Evolutionary conservation across 225 moss, liverwort and hornwort species (phyloP).

Genomic region (Neckera pumila): DNA sequence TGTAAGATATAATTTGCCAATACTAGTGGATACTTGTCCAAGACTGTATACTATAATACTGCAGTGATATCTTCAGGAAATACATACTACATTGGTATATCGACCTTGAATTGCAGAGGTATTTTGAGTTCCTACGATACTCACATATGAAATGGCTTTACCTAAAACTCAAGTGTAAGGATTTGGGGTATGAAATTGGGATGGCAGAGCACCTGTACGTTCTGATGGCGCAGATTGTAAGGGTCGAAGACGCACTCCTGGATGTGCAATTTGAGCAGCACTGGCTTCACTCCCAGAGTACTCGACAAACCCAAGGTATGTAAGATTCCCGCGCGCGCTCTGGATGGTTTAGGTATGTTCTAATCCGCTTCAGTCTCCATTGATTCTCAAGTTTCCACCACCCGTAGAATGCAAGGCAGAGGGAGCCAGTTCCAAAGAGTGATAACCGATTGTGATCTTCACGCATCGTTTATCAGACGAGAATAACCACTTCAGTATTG

Average conservation of each 20-base stretch:
- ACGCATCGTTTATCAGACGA: not conserved
- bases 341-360: no score
- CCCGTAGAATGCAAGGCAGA: not conserved
- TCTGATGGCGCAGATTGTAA: conserved; percentile 39
- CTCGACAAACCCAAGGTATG: conserved; percentile 21
- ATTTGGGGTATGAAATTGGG: not conserved
- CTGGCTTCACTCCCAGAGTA: conserved; percentile 40
- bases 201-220: conserved; percentile 37
- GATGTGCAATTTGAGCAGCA: conserved; percentile 54
- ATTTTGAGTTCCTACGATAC: not conserved
- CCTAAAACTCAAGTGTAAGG: not conserved
- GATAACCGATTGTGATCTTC: not conserved
- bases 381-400: not conserved
- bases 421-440: not conserved
- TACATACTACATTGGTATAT: not conserved
- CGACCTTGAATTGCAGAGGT: not conserved
- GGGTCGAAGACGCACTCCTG: conserved; percentile 30
- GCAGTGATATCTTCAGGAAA: not conserved
- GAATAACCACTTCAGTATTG: not conserved
- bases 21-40: not conserved
- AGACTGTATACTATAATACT: not conserved
- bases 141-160: not conserved
- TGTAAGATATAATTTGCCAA: not conserved
- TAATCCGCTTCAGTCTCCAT: not conserved
- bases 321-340: not conserved